Evolutionary conservation across 2,329 filamentous ascomycete genomes (phyloP).

Genomic region (Epichloe hybrida): DNA sequence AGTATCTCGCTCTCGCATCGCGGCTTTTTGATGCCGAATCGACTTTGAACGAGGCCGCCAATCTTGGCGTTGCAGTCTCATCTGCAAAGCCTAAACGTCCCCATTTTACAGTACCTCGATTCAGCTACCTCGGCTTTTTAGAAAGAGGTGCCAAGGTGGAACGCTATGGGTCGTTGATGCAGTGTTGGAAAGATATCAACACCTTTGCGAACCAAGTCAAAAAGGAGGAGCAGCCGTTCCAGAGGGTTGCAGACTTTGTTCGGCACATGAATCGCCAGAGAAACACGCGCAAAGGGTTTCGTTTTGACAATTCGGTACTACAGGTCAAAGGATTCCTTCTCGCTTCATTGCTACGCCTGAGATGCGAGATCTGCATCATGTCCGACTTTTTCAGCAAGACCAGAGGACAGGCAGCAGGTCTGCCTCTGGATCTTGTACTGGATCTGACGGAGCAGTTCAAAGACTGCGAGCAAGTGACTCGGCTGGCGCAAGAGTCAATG

Average conservation of each 20-base stretch:
- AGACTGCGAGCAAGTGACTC: slow-evolving; percentile 28
- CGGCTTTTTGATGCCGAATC: slow-evolving; percentile 6
- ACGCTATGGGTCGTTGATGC: not conserved
- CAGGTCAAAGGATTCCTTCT: slow-evolving; percentile 26
- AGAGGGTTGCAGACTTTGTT: slow-evolving; percentile 31
- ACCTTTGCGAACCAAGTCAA: slow-evolving; percentile 15
- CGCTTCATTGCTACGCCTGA: slow-evolving; percentile 29
- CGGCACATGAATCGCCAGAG: slow-evolving; percentile 22
- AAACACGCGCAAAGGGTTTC: slow-evolving; percentile 14
- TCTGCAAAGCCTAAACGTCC: not conserved
- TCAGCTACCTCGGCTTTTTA: not conserved
- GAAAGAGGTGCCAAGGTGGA: not conserved
- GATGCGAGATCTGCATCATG: slow-evolving; percentile 34
- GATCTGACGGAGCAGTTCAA: slow-evolving; percentile 19
- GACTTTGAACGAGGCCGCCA: not conserved
- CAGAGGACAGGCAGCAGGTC: not conserved
- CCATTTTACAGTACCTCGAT: not conserved
- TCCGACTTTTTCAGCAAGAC: slow-evolving; percentile 21
- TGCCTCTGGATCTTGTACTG: slow-evolving; percentile 7
- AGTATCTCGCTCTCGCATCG: slow-evolving; percentile 5
- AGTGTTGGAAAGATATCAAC: slow-evolving; percentile 6
- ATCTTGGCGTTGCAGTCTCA: not conserved
- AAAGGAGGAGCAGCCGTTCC: slow-evolving; percentile 35
- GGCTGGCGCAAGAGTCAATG: slow-evolving; percentile 19
- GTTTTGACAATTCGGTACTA: slow-evolving; percentile 21